Percentiles rank a stretch among this genome's conserved stretches.
These are phyloP conservation scores for Silene coronaria DNA, from an alignment of 179 eudicot species.

Conservation along the genomic window DNA sequence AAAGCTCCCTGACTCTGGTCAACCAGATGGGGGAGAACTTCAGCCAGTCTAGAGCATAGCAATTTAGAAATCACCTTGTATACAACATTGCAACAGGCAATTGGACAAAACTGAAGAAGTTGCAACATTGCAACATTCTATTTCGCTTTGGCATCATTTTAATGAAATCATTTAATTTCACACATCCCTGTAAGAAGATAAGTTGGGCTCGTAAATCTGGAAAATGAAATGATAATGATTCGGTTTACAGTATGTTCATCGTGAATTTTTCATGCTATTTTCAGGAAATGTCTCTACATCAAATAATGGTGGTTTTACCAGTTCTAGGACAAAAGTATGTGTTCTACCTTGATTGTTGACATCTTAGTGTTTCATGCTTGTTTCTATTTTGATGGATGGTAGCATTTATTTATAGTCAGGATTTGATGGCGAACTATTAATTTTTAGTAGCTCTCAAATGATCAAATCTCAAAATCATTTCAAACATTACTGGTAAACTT, in stretches of 20 bases:
- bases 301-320: constrained; percentile 89
- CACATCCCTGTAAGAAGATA: neutral
- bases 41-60: too few relatives aligned
- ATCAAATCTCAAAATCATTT: too few relatives aligned
- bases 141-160: neutral
- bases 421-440: neutral
- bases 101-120: too few relatives aligned
- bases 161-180: neutral
- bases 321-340: constrained; percentile 74
- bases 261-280: constrained; percentile 7
- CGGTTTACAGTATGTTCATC: constrained; percentile 1
- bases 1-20: too few relatives aligned
- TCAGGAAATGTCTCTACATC: constrained; percentile 85
- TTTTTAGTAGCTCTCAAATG: too few relatives aligned
- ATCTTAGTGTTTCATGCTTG: neutral
- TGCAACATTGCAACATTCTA: neutral
- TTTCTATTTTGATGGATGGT: neutral
- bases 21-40: too few relatives aligned
- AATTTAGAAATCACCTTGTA: too few relatives aligned
- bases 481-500: too few relatives aligned
- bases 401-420: neutral
- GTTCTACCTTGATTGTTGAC: constrained; percentile 6
- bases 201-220: neutral
- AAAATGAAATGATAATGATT: neutral
- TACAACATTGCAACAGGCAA: too few relatives aligned